Evolutionary conservation across 495 filamentous ascomycete genomes (phyloP).

Genomic region (Cairneyella variabilis): DNA sequence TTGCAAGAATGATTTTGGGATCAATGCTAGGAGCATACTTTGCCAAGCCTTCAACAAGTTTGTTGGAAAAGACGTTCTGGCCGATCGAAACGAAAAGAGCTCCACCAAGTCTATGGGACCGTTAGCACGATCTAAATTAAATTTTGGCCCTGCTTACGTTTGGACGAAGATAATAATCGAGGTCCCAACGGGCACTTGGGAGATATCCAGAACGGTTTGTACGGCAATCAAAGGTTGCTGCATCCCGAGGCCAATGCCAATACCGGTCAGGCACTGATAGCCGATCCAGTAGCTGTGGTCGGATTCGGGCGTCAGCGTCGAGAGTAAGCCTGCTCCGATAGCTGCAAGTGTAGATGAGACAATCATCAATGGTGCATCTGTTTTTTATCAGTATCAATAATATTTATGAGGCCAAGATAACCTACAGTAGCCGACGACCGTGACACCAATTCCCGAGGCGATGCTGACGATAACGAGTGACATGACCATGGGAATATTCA

Average conservation of each 20-base stretch:
- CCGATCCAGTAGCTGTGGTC: slow-evolving; percentile 19
- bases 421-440: slow-evolving; percentile 28
- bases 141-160: not conserved
- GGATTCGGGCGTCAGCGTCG: slow-evolving; percentile 12
- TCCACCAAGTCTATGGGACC: slow-evolving; percentile 35
- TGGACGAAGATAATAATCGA: slow-evolving; percentile 29
- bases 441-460: slow-evolving; percentile 29
- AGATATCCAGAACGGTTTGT: slow-evolving; percentile 21
- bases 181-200: slow-evolving; percentile 19
- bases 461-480: slow-evolving; percentile 31
- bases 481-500: slow-evolving; percentile 50
- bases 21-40: slow-evolving; percentile 38
- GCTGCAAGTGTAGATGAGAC: slow-evolving; percentile 22
- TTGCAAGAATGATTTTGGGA: slow-evolving; percentile 37
- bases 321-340: slow-evolving; percentile 45
- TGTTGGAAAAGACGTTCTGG: slow-evolving; percentile 46
- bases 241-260: slow-evolving; percentile 26
- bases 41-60: slow-evolving; percentile 33
- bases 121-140: too few relatives aligned
- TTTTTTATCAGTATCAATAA: not conserved
- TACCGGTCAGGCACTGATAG: slow-evolving; percentile 20
- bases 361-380: slow-evolving; percentile 30
- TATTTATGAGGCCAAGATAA: slow-evolving; percentile 38
- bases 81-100: slow-evolving; percentile 43
- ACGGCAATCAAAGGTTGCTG: slow-evolving; percentile 28